Base-by-base conservation (phyloP, 2,329 filamentous ascomycete genomes). In the Fusarium abutilonis region DNA sequence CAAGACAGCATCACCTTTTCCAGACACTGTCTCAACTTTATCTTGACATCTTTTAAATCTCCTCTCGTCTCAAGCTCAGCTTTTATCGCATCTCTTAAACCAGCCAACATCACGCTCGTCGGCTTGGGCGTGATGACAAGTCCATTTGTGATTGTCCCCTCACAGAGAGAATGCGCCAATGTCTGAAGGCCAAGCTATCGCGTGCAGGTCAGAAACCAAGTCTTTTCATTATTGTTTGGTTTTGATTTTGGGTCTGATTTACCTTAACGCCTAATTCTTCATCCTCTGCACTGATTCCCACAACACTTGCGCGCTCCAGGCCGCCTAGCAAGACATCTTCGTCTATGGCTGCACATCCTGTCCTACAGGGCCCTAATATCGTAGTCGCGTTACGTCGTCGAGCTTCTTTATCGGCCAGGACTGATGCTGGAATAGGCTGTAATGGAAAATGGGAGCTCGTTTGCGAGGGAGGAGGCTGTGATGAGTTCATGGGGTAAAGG, bases 261-360 rank as follows among this genome's bases (percentile, higher is more conserved):
- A 85, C 82, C 71, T 77, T 58, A 23, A 83, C 56, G 1, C 80
- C 82, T 55, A 83, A 70, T n/a, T 74, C 76, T 36, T 79, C 80
- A 17, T 81, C 79, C 70, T 85, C 83, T 0, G 80, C 75, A 52
- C 83, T 87, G 51, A 86, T 50, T 1, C 84, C 85, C 1, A 85
- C 79, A 0, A 87, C 78, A 17, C 73, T 74, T 0, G 83, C 84
- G n/a, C 80, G 71, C 70, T 82, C 78, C 10, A 85, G 73, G 0
- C 82, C 83, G 3, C 81, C 82, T 6, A 78, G 52, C 6, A 86
- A 72, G 6, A 82, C 75, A 28, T 79, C 69, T 3, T 76, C 71
- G 60, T 87, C 84, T 31, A 87, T 63, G 58, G 81, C 82, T 3
- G 44, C 38, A 48, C 82, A 84, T 11, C 83, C 84, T 1, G 77